Conservation (phyloP, 2,329 filamentous ascomycete species). For the Fusarium algeriense region DNA sequence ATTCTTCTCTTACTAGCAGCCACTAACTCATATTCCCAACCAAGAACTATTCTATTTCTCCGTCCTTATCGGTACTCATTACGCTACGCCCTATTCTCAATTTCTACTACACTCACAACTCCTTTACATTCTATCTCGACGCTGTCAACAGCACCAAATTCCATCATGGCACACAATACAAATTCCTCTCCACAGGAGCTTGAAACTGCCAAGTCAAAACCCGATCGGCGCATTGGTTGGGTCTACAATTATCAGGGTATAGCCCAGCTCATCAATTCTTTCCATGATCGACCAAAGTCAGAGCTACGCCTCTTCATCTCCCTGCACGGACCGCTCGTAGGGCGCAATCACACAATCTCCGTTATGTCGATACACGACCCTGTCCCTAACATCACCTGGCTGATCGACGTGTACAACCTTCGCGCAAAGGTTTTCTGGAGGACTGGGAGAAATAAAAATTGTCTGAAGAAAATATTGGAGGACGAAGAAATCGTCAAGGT, state of each 20-base stretch:
- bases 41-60: accelerated
- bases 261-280: neutral
- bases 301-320: neutral
- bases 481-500: neutral
- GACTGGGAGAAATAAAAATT: too few relatives aligned
- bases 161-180: too few relatives aligned
- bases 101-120: too few relatives aligned
- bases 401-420: neutral
- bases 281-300: neutral
- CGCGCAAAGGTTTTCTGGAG: neutral
- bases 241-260: neutral
- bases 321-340: neutral
- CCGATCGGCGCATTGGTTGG: neutral
- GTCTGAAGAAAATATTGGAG: neutral
- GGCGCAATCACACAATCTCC: neutral
- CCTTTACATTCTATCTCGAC: too few relatives aligned
- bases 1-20: too few relatives aligned
- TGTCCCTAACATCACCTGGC: neutral
- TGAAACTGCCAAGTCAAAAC: too few relatives aligned
- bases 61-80: too few relatives aligned
- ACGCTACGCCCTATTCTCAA: too few relatives aligned
- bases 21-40: neutral
- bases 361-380: neutral
- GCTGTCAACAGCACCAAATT: too few relatives aligned
- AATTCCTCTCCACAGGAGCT: too few relatives aligned